phyloP scores from a whole-genome alignment of 495 filamentous ascomycete genomes.

The Penicillium taxi region DNA sequence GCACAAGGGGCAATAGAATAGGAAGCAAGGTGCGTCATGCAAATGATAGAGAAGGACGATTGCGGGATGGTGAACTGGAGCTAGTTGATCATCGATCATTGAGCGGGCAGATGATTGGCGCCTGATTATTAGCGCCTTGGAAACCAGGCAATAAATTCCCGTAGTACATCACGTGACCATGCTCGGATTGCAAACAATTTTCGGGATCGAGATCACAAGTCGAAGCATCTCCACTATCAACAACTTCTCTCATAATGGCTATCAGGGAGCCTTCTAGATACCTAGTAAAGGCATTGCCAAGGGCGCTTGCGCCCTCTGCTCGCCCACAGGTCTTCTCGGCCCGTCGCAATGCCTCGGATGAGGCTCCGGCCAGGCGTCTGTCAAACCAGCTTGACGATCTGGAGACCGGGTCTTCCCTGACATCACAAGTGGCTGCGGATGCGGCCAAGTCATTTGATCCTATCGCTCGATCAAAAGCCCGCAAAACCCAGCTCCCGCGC shows the following conservation, averaged over 20 bases:
- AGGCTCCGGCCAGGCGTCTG: conserved; percentile 29
- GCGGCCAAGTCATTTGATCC: conserved; percentile 49
- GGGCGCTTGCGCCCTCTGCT: conserved; percentile 28
- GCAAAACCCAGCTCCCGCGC: conserved; percentile 52
- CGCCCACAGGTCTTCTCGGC: conserved; percentile 28
- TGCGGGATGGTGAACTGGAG: conserved; percentile 8
- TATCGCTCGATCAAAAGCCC: conserved; percentile 39
- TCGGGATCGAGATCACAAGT: conserved; percentile 8
- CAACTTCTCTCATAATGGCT: conserved; percentile 35
- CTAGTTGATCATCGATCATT: conserved; percentile 14
- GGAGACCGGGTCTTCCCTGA: conserved; percentile 32
- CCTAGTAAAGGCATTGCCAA: conserved; percentile 35
- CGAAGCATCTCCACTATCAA: conserved; percentile 12
- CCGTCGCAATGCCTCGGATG: conserved; percentile 43
- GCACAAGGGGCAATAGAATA: conserved; percentile 10
- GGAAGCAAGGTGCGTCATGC: conserved; percentile 2
- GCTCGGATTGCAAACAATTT: conserved; percentile 31
- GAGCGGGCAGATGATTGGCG: conserved; percentile 8
- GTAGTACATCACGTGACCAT: conserved; percentile 11
- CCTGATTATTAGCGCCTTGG: conserved; percentile 4
- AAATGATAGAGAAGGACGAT: conserved; percentile 9
- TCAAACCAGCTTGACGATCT: conserved; percentile 29
- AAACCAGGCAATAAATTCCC: conserved; percentile 6
- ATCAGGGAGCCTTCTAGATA: conserved; percentile 36
- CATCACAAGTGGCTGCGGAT: conserved; percentile 16